Conservation (phyloP, 331 rosid species). For the Prunus yedoensis region DNA sequence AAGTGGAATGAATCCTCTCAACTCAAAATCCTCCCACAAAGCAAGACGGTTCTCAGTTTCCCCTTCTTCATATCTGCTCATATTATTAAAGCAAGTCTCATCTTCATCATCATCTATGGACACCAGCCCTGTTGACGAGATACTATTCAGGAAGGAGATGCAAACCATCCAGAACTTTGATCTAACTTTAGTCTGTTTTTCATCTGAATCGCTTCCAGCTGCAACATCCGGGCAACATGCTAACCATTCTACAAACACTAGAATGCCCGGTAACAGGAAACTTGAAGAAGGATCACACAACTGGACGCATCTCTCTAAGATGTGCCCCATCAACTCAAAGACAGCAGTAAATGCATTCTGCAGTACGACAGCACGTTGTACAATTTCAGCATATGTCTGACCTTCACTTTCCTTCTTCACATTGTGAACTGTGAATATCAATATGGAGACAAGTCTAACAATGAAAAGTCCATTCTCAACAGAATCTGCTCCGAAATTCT, state of each 20-base stretch:
- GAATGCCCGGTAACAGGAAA: constrained; percentile 81
- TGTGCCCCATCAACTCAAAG: constrained; percentile 75
- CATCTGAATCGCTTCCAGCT: constrained; percentile 62
- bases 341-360: constrained; percentile 85
- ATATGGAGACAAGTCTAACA: constrained; percentile 71
- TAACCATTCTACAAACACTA: constrained; percentile 93
- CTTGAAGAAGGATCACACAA: constrained; percentile 71
- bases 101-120: constrained; percentile 67
- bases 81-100: constrained; percentile 77
- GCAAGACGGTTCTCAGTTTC: constrained; percentile 90
- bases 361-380: constrained; percentile 80
- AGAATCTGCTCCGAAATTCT: constrained; percentile 62
- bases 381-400: constrained; percentile 92
- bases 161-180: constrained; percentile 78
- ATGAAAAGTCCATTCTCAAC: constrained; percentile 68
- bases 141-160: constrained; percentile 70
- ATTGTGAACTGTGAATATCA: constrained; percentile 72
- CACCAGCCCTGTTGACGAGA: constrained; percentile 52
- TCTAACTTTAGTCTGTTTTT: constrained; percentile 58
- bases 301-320: constrained; percentile 72
- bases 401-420: constrained; percentile 83
- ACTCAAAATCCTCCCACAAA: constrained; percentile 91
- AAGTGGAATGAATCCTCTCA: constrained; percentile 90
- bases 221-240: constrained; percentile 76
- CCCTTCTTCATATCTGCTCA: constrained; percentile 88